A percentile compares a stretch with the other conserved stretches of the same genome.
These are phyloP conservation scores for Phaseolus coccineus DNA, from an alignment of 331 rosid genomes.

Conservation along the genomic window DNA sequence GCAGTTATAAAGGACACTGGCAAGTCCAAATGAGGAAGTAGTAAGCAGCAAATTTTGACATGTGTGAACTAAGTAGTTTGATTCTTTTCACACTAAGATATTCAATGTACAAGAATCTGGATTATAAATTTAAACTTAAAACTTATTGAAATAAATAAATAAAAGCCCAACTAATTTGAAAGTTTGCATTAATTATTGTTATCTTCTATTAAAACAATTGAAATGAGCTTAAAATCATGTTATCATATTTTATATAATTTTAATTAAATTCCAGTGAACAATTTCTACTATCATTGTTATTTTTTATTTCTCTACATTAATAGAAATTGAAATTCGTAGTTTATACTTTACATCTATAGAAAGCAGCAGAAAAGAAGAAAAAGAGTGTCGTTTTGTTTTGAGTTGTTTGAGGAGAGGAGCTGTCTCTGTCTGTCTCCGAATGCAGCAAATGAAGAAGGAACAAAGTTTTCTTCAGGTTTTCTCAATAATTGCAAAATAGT, in stretches of 20 bases:
- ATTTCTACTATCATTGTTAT: not conserved
- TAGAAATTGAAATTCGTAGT: no score
- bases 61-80: not conserved
- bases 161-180: not conserved
- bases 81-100: constrained; percentile 31
- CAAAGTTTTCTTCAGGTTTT: not conserved
- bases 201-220: not conserved
- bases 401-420: not conserved
- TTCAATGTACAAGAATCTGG: not conserved
- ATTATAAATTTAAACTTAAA: not conserved
- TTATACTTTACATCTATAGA: not conserved
- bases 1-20: not conserved
- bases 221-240: not conserved
- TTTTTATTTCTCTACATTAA: no score
- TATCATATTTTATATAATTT: not conserved
- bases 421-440: not conserved
- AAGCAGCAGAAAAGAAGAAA: no score
- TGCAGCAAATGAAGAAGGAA: not conserved
- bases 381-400: not conserved
- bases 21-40: not conserved
- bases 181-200: not conserved
- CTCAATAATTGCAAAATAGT: constrained; percentile 20
- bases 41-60: constrained; percentile 45
- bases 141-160: not conserved
- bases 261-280: not conserved